Percentiles rank a stretch among this genome's conserved stretches.
phyloP scores from a whole-genome alignment of 768 basidiomycete genomes.

The Naganishia vaughanmartiniae region DNA sequence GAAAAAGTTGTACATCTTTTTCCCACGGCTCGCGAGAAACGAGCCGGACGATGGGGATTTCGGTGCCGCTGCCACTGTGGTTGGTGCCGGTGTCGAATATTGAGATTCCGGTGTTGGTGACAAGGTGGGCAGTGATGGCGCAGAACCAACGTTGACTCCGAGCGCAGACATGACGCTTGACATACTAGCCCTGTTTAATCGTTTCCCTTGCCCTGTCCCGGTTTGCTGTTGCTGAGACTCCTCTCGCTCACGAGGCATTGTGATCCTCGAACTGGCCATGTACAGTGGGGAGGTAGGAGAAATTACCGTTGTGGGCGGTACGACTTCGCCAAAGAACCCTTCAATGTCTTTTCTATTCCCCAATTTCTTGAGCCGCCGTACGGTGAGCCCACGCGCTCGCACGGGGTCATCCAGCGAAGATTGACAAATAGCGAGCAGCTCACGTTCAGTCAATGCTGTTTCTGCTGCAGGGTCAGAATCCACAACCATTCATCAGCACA shows the following conservation, averaged over 20 bases:
- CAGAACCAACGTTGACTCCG: conserved; percentile 73
- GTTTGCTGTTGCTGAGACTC: conserved; percentile 24
- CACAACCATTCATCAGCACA: conserved; percentile 12
- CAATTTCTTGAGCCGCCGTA: conserved; percentile 60
- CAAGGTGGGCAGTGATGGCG: conserved; percentile 54
- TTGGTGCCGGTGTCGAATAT: conserved; percentile 55
- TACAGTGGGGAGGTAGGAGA: conserved; percentile 53
- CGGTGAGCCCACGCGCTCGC: conserved; percentile 72
- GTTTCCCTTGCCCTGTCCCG: conserved; percentile 52
- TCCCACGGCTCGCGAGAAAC: conserved; percentile 48
- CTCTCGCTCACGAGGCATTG: conserved; percentile 37
- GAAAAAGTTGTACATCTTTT: conserved; percentile 72
- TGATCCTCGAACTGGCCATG: conserved; percentile 37
- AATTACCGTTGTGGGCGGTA: conserved; percentile 49
- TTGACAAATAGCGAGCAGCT: conserved; percentile 78
- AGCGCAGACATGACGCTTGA: conserved; percentile 91
- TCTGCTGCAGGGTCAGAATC: conserved; percentile 54
- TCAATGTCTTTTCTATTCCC: conserved; percentile 54
- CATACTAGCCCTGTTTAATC: conserved; percentile 86
- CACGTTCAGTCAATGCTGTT: conserved; percentile 73
- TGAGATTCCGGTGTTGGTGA: conserved; percentile 55
- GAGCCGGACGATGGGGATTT: conserved; percentile 50
- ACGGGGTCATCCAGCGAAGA: conserved; percentile 72
- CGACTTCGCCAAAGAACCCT: conserved; percentile 58
- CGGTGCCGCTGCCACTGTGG: conserved; percentile 50